Evolutionary conservation across 306 rosid genomes (phyloP).

Genomic region (Dryas drummondii): DNA sequence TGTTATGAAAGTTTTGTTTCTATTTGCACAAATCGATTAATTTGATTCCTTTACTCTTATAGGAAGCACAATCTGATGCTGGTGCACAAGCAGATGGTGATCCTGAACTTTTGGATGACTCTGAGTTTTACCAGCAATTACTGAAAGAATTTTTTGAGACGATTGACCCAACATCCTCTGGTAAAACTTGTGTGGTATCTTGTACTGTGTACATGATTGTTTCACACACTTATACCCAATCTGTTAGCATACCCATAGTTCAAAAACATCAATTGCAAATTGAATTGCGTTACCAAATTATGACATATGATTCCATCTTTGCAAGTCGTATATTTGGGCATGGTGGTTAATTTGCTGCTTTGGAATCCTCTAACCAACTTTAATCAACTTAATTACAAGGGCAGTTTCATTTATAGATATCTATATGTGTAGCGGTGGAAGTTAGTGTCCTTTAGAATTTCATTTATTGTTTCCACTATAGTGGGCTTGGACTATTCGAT

Average conservation of each 20-base stretch:
- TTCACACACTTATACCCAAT: conserved; percentile 7
- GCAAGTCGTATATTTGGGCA: too few species aligned
- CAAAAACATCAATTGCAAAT: background rate
- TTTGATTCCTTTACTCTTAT: conserved; percentile 14
- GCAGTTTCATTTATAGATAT: background rate
- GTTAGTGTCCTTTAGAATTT: background rate
- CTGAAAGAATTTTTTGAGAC: conserved; percentile 83
- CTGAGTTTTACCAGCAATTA: conserved; percentile 86
- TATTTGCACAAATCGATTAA: background rate
- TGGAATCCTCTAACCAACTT: background rate
- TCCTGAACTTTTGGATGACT: conserved; percentile 81
- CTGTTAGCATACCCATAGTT: background rate
- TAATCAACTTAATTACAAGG: background rate
- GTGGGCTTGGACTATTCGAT: background rate
- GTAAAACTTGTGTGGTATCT: conserved; percentile 32
- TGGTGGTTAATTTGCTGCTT: too few species aligned
- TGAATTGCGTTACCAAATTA: too few species aligned
- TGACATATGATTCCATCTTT: too few species aligned
- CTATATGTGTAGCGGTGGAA: background rate
- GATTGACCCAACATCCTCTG: conserved; percentile 73
- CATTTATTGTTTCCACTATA: background rate
- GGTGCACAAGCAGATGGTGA: conserved; percentile 47
- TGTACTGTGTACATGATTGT: background rate
- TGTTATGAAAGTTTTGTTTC: background rate
- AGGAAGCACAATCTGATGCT: conserved; percentile 52